Base-by-base conservation (phyloP, 2,329 filamentous ascomycete genomes). In the Phyllosticta paracitricarpa region DNA sequence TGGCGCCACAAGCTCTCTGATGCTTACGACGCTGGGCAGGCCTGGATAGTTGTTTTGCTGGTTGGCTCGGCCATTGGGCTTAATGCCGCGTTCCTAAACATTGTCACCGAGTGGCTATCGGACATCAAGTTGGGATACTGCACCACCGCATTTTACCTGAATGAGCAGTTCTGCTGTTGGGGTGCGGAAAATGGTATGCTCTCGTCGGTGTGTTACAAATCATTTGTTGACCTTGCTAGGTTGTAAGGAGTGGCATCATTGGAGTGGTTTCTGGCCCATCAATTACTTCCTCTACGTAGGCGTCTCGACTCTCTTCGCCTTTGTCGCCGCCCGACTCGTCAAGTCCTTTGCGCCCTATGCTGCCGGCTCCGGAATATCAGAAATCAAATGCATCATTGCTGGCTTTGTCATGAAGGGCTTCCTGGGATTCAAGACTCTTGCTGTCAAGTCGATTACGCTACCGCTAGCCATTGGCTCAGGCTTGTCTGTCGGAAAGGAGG, bases 331-430 rank as follows among this genome's bases (percentile, higher is more conserved):
- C 0, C 86, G 83, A 48, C 80, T 99, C 51, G 94, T 99, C 70
- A 94, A 91, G 72, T 86, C 85, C 1, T 97, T 94, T 74, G 92
- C 94, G 4, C 94, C 94, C 0, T 99, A 99, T 72, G 94, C 94
- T 10, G 94, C 94, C 35, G 94, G 94, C 17, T 96, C 91, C 12
- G 94, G 94, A 51, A 99, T 99, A 62, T 97, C 91, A 12, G 94
- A 99, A 77, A 99, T 99, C 81, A 99, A 99, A 76, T 96, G 91
- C 75, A 97, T 99, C 71, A 96, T 99, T 70, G 94, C 93, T 4
- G 94, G 94, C 2, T 99, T 99, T 72, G 90, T 97, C 57, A 99
- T 99, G 94, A 97, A 97, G 75, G 94, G 92, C 0, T 99, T 99
- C 70, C 81, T 99, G 17, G 91, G 93, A 22, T 87, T 88, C 68